phyloP scores from a whole-genome alignment of 768 basidiomycete genomes.

The Tylopilus sp. region DNA sequence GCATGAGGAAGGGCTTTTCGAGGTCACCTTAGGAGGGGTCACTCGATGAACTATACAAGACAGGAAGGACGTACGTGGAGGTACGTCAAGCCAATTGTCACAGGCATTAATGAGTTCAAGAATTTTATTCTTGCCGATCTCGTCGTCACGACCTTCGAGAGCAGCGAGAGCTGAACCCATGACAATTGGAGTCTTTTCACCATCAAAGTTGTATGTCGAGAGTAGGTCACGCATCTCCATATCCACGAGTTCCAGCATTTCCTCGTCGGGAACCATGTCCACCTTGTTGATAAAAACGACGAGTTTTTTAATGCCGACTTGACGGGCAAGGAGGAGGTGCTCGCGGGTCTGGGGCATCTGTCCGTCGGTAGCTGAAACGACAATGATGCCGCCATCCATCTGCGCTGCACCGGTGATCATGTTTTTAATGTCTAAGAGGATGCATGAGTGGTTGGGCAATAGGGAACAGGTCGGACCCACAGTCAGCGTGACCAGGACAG shows the following conservation, averaged over 20 bases:
- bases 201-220: constrained; percentile 89
- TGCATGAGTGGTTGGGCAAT: constrained; percentile 2
- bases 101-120: constrained; percentile 79
- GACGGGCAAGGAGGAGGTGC: constrained; percentile 94
- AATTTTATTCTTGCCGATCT: constrained; percentile 80
- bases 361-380: constrained; percentile 97
- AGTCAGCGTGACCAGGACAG: constrained; percentile 95
- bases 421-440: constrained; percentile 79
- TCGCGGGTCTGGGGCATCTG: constrained; percentile 99
- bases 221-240: constrained; percentile 99
- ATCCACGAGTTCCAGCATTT: constrained; percentile 99
- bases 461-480: constrained; percentile 41
- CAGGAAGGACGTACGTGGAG: constrained; percentile 59
- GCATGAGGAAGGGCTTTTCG: constrained; percentile 96
- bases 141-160: constrained; percentile 78
- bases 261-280: constrained; percentile 91
- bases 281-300: constrained; percentile 99
- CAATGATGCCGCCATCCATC: constrained; percentile 94
- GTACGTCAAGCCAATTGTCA: constrained; percentile 93
- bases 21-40: constrained; percentile 65
- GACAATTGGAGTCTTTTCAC: constrained; percentile 96
- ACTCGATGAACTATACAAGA: not conserved
- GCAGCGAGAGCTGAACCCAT: constrained; percentile 97
- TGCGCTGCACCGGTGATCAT: constrained; percentile 99
- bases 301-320: constrained; percentile 95